Evolutionary conservation across 1,284 basidiomycete genomes (phyloP), one percentile per base, ranked within the genome.

Genomic region (Rhodofomes roseus): DNA sequence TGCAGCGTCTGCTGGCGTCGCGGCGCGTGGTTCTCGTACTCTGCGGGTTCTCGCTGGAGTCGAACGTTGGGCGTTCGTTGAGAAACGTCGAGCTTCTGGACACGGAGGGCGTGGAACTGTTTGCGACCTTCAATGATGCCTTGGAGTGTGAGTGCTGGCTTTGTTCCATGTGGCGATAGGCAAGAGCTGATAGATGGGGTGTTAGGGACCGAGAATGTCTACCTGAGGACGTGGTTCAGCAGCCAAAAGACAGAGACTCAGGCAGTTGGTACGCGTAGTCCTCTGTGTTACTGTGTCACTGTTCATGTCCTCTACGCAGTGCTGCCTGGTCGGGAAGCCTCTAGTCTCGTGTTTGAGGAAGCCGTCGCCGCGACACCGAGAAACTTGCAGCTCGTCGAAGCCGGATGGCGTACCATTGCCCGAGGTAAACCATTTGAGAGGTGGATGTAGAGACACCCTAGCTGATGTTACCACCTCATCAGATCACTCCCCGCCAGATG

Each of bases 131-230:
- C 65, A 95, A 92, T 69, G 93, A 98, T 71, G 96, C 95, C 0
- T 84, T 98, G 76, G 96, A 98, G 75, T 98, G 90, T 90, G 65
- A 72, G 88, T 78, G n/a, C 22, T 11, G 29, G 16, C 18, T 25
- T 1, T 36, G 22, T 29, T 41, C 25, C 22, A 12, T n/a, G 25
- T 18, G 11, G 6, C 27, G 1, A 25, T 22, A 9, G 9, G 41
- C 9, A 9, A 31, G 20, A 2, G 18, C 46, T 31, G 27, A 40
- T 27, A 20, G 18, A 54, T 34, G 36, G 12, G 22, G 23, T 25
- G 40, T 1, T 55, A 92, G 89, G 93, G 94, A 95, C 90, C 0
- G 93, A 95, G 74, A 94, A 95, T 73, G 87, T 85, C 0, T 95
- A 95, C 74, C 71, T 96, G 63, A 82, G 81, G 55, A 86, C 88